Conservation (phyloP, 257 asterid genomes). For the Jacaranda mimosifolia region DNA sequence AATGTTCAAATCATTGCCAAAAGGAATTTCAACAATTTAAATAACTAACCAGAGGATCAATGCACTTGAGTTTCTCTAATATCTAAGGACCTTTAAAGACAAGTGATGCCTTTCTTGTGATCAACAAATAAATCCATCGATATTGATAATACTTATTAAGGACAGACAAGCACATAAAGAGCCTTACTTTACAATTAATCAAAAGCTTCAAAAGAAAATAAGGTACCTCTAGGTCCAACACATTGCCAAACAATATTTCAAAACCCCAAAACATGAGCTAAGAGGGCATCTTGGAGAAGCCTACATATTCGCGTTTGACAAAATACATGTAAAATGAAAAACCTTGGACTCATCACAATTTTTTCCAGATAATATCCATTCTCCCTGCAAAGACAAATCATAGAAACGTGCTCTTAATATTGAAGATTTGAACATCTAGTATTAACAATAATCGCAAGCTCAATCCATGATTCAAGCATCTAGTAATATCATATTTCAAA, state of each 20-base stretch:
- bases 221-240: constrained; percentile 91
- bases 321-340: constrained; percentile 73
- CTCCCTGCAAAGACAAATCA: constrained; percentile 71
- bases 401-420: constrained; percentile 29
- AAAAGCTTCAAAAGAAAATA: constrained; percentile 26
- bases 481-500: background rate
- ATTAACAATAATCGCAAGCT: constrained; percentile 14
- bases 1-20: constrained; percentile 21
- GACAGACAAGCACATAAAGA: constrained; percentile 36
- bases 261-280: constrained; percentile 86
- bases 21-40: constrained; percentile 20
- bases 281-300: constrained; percentile 84
- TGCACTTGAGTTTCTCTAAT: constrained; percentile 78
- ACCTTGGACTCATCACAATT: constrained; percentile 58
- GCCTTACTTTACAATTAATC: constrained; percentile 26
- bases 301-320: constrained; percentile 73
- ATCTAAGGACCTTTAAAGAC: constrained; percentile 66
- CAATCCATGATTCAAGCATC: constrained; percentile 7
- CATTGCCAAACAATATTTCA: constrained; percentile 84
- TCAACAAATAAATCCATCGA: constrained; percentile 93
- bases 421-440: constrained; percentile 18
- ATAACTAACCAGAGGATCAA: constrained; percentile 36
- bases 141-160: constrained; percentile 83
- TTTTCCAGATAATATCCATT: constrained; percentile 85
- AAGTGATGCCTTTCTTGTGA: constrained; percentile 82